Percentiles rank a stretch among this genome's conserved stretches.
phyloP scores from a whole-genome alignment of 768 basidiomycete genomes.

The Agrocybe praecox region DNA sequence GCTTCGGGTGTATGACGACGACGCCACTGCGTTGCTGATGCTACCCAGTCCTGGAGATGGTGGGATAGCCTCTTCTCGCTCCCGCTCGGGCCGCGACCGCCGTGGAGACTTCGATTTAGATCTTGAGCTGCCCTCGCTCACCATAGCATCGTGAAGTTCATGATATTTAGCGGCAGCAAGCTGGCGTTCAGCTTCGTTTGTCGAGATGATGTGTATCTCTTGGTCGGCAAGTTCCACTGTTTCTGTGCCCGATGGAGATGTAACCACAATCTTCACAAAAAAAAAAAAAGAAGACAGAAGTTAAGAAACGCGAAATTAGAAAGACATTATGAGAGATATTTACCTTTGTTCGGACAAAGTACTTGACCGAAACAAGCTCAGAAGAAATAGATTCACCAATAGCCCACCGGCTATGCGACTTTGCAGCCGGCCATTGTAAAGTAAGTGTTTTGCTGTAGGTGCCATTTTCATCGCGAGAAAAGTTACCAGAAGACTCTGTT shows the following conservation, averaged over 20 bases:
- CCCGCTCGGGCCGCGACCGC: conserved; percentile 36
- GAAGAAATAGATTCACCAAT: conserved; percentile 78
- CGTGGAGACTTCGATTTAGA: conserved; percentile 64
- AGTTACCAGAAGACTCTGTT: conserved; percentile 60
- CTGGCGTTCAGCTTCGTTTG: conserved; percentile 69
- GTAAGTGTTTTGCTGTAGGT: conserved; percentile 67
- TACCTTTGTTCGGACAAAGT: conserved; percentile 74
- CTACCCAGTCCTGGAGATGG: conserved; percentile 22
- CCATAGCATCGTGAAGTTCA: conserved; percentile 35
- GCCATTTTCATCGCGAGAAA: conserved; percentile 57
- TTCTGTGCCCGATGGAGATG: conserved; percentile 63
- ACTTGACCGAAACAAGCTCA: conserved; percentile 64
- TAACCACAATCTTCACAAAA: conserved; percentile 41
- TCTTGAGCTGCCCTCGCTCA: conserved; percentile 29
- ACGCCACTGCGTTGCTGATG: conserved; percentile 12
- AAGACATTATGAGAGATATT: background rate
- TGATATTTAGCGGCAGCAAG: conserved; percentile 63
- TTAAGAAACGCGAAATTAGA: conserved; percentile 3
- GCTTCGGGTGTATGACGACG: conserved; percentile 23
- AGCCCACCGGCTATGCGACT: conserved; percentile 74
- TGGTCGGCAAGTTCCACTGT: conserved; percentile 70
- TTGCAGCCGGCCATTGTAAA: conserved; percentile 71
- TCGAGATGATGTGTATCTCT: conserved; percentile 68
- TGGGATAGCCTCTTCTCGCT: conserved; percentile 21
- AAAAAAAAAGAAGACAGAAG: background rate